phyloP scores from a whole-genome alignment of 75 land plant genomes.

The Selaginella moellendorffii region DNA sequence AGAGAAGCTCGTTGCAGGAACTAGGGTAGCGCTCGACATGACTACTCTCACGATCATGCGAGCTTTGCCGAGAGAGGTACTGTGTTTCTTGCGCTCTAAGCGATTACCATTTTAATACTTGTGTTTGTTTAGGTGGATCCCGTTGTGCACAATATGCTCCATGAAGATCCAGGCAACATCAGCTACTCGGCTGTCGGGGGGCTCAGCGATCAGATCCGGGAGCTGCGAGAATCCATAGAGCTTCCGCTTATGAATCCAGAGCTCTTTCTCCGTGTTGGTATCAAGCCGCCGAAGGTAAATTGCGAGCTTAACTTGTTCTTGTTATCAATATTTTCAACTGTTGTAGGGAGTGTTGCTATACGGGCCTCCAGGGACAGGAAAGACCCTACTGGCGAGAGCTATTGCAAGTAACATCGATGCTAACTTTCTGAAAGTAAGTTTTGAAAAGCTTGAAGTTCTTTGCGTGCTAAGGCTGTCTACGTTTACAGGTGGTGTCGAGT shows the following conservation, averaged over 20 bases:
- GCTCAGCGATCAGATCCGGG: slow-evolving; percentile 4
- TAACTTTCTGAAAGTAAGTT: slow-evolving; percentile 7
- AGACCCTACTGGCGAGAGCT: slow-evolving; percentile 5
- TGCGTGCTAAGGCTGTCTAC: too few species aligned
- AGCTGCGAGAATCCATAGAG: slow-evolving; percentile 8
- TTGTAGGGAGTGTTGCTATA: slow-evolving; percentile 8
- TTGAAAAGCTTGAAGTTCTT: neutral
- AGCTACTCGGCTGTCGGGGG: slow-evolving; percentile 10
- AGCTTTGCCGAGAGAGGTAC: slow-evolving; percentile 8
- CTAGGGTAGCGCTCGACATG: slow-evolving; percentile 7
- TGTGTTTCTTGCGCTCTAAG: too few species aligned
- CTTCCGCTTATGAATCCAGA: slow-evolving; percentile 10
- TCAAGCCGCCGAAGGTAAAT: slow-evolving; percentile 5
- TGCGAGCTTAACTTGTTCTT: neutral
- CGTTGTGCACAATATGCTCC: slow-evolving; percentile 7
- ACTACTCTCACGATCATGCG: slow-evolving; percentile 8
- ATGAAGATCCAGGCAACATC: slow-evolving; percentile 6
- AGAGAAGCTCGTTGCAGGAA: slow-evolving; percentile 4
- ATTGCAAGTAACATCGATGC: slow-evolving; percentile 9
- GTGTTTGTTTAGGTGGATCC: slow-evolving; percentile 7
- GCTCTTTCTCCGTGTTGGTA: slow-evolving; percentile 9
- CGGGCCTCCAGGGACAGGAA: slow-evolving; percentile 7
- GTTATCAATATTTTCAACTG: neutral
- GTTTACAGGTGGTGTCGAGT: slow-evolving; percentile 5
- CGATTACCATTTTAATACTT: neutral